Base-by-base conservation (phyloP, 345 rosid species). In the Populus tremula region DNA sequence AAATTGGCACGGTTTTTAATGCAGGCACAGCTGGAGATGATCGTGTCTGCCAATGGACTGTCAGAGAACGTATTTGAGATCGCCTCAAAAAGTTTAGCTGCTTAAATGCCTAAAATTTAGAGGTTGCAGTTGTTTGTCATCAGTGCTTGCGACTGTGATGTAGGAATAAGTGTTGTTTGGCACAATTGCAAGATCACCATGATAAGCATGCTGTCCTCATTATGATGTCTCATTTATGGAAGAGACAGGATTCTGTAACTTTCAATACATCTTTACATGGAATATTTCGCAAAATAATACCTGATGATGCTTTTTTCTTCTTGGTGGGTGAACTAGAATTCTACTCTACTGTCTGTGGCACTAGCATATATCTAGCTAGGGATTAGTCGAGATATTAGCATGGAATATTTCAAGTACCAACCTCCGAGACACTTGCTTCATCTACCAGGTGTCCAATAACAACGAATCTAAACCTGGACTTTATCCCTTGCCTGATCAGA, bases 11-110 rank as follows among this genome's bases (percentile, higher is more conserved):
- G 66, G 75, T 50, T 39, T 50, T 39, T 38, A 50, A 69, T 87
- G 76, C 89, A 96, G 99, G 94, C 95, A 16, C 97, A 96, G 81
- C 84, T 96, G 85, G 98, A 96, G 91, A 92, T 82, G 96, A 96
- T 96, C 73, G 78, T 94, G 86, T 90, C 97, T 76, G 76, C 90
- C 66, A 92, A 94, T 74, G 99, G 98, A 47, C 80, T 96, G 81
- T 96, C 99, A 0, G 99, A 94, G 85, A 96, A 94, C 29, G 97
- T 94, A 10, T 94, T 85, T 49, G 97, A 96, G 92, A 96, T 96
- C 59, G 96, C 97, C 63, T 96, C 97, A 0, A 94, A 94, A 85
- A 90, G 99, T 85, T 88, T 96, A 76, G 91, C 98, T 75, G 91
- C 87, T 80, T 92, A 79, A 82, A 70, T 77, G 16, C 70, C 38